Evolutionary conservation across 2,329 filamentous ascomycete genomes (phyloP).

Genomic region (Trichophaea hybrida): DNA sequence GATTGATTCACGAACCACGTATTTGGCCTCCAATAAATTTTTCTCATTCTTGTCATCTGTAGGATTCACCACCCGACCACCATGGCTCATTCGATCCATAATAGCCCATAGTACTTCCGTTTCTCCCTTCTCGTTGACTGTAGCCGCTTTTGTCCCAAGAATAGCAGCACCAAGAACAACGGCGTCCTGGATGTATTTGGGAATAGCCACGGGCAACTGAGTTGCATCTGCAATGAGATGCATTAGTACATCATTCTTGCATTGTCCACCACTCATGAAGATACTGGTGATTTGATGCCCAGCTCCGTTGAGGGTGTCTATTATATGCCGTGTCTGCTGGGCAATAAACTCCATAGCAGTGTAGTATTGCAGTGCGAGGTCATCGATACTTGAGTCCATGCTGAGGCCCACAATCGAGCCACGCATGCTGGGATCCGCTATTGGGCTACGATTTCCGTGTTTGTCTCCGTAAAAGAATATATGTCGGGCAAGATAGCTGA

Average conservation of each 20-base stretch:
- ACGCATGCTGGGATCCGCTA: conserved; percentile 86
- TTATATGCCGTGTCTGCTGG: conserved; percentile 87
- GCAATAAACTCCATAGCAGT: conserved; percentile 97
- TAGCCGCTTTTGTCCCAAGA: conserved; percentile 94
- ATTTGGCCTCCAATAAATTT: conserved; percentile 72
- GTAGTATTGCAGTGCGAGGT: conserved; percentile 84
- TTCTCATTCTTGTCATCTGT: conserved; percentile 58
- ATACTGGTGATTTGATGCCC: conserved; percentile 82
- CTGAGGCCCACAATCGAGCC: conserved; percentile 77
- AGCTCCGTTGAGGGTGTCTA: conserved; percentile 80
- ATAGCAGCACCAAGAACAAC: conserved; percentile 98
- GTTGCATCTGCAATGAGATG: conserved; percentile 79
- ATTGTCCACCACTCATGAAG: conserved; percentile 98
- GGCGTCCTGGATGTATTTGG: conserved; percentile 83
- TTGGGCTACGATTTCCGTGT: conserved; percentile 80
- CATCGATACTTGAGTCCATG: conserved; percentile 73
- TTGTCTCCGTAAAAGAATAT: conserved; percentile 98
- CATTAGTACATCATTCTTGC: conserved; percentile 90
- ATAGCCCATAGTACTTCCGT: conserved; percentile 87
- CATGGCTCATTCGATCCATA: conserved; percentile 96
- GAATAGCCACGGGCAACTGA: conserved; percentile 83
- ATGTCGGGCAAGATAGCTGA: conserved; percentile 78
- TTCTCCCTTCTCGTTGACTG: conserved; percentile 57
- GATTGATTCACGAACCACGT: conserved; percentile 38
- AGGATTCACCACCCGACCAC: conserved; percentile 68